A percentile compares a stretch with the other conserved stretches of the same genome.
phyloP scores from a whole-genome alignment of 2,329 filamentous ascomycete species.

The Metarhizium album region DNA sequence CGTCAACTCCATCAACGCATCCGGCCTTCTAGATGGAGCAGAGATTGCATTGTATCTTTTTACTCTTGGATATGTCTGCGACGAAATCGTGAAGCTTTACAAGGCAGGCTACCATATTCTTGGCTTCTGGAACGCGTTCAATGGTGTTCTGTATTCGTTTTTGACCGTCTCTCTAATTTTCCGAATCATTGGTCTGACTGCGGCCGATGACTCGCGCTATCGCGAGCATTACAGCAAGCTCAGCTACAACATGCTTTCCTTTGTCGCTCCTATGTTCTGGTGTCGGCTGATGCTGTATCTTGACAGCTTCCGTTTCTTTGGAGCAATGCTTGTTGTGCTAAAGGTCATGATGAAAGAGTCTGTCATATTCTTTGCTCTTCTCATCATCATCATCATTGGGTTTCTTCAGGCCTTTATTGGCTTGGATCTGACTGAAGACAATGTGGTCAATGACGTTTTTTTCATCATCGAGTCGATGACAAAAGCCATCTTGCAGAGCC shows the following conservation, averaged over 20 bases:
- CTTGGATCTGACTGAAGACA: constrained; percentile 71
- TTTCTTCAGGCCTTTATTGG: constrained; percentile 94
- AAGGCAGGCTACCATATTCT: constrained; percentile 89
- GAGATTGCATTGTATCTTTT: constrained; percentile 84
- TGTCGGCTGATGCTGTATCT: constrained; percentile 83
- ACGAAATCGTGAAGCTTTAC: constrained; percentile 82
- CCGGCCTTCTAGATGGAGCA: constrained; percentile 71
- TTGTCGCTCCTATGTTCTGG: constrained; percentile 96
- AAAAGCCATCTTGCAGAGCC: constrained; percentile 83
- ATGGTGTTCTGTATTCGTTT: constrained; percentile 68
- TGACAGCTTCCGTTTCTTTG: constrained; percentile 90
- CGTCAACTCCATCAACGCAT: constrained; percentile 86
- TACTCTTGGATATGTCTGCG: constrained; percentile 80
- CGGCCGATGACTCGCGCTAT: constrained; percentile 32
- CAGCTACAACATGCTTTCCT: constrained; percentile 90
- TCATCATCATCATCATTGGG: constrained; percentile 70
- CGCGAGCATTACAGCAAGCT: constrained; percentile 62
- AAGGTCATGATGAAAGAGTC: constrained; percentile 94
- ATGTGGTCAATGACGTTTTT: constrained; percentile 53
- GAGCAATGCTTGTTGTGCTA: constrained; percentile 92
- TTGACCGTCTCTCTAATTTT: constrained; percentile 68
- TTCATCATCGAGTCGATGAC: constrained; percentile 77
- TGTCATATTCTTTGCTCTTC: constrained; percentile 88
- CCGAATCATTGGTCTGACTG: constrained; percentile 65
- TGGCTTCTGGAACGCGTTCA: constrained; percentile 96